Conservation (phyloP, 108 stramenopile species). For the Mediolabrus comicus region DNA sequence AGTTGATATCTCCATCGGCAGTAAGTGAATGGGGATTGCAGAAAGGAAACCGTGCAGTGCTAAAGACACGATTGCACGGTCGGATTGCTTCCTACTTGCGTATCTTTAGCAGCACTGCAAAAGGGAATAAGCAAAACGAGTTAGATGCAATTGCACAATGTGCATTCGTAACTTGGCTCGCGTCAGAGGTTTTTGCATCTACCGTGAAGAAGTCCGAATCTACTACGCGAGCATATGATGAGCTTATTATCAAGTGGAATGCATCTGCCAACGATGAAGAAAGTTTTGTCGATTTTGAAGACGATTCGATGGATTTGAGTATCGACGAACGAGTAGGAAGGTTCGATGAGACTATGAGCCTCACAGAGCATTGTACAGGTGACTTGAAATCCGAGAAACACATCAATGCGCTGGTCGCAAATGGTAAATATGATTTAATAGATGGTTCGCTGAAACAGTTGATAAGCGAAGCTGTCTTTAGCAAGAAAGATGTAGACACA, state of each 20-base stretch:
- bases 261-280: neutral
- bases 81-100: conserved; percentile 64
- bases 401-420: neutral
- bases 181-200: conserved; percentile 19
- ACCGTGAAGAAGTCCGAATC: neutral
- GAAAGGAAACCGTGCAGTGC: conserved; percentile 40
- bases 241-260: neutral
- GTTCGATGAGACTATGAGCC: neutral
- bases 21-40: conserved; percentile 70
- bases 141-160: conserved; percentile 19
- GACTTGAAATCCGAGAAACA: neutral
- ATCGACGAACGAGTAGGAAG: neutral
- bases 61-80: conserved; percentile 57
- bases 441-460: conserved; percentile 12
- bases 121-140: neutral
- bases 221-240: neutral
- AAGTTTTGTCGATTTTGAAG: neutral
- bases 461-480: neutral
- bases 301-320: neutral
- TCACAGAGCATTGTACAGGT: neutral
- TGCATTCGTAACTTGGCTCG: conserved; percentile 42
- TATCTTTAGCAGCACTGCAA: conserved; percentile 23
- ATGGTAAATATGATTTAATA: neutral
- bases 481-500: neutral
- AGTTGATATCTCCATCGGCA: conserved; percentile 60